A percentile compares a stretch with the other conserved stretches of the same genome.
These are phyloP conservation scores for Domatiomyces globalis DNA, from an alignment of 2,329 filamentous ascomycete species.

Conservation along the genomic window DNA sequence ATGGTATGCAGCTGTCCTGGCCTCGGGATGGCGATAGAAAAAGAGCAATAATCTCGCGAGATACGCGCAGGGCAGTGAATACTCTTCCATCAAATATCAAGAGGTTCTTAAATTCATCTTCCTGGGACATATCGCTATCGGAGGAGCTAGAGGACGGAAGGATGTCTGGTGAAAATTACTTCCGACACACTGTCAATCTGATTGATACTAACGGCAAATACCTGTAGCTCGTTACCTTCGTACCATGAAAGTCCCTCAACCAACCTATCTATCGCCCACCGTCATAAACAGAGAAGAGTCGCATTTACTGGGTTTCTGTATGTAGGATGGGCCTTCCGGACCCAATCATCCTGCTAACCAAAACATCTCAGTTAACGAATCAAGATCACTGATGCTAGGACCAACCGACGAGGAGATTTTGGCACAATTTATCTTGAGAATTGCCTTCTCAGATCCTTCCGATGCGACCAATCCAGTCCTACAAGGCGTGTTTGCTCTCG, in stretches of 20 bases:
- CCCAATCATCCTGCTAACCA: conserved; percentile 4
- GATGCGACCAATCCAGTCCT: conserved; percentile 9
- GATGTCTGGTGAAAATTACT: conserved; percentile 4
- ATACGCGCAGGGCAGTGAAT: conserved; percentile 1
- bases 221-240: conserved; percentile 9
- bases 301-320: conserved; percentile 10
- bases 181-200: conserved; percentile 3
- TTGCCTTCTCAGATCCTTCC: conserved; percentile 8
- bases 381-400: conserved; percentile 9
- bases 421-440: conserved; percentile 6
- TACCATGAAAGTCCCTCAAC: conserved; percentile 7
- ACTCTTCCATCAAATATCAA: conserved; percentile 3
- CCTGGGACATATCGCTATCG: conserved; percentile 8
- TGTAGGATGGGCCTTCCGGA: conserved; percentile 1
- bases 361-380: conserved; percentile 7
- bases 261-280: conserved; percentile 7
- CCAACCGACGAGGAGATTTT: conserved; percentile 8
- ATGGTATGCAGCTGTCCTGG: conserved; percentile 13
- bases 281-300: conserved; percentile 6
- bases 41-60: conserved; percentile 6
- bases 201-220: conserved; percentile 3
- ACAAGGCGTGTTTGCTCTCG: conserved; percentile 10
- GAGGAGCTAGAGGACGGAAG: conserved; percentile 6
- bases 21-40: conserved; percentile 11
- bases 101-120: conserved; percentile 9